These are phyloP conservation scores for Madurella fahalii DNA, from an alignment of 2,329 filamentous ascomycete species.

Conservation along the genomic window DNA sequence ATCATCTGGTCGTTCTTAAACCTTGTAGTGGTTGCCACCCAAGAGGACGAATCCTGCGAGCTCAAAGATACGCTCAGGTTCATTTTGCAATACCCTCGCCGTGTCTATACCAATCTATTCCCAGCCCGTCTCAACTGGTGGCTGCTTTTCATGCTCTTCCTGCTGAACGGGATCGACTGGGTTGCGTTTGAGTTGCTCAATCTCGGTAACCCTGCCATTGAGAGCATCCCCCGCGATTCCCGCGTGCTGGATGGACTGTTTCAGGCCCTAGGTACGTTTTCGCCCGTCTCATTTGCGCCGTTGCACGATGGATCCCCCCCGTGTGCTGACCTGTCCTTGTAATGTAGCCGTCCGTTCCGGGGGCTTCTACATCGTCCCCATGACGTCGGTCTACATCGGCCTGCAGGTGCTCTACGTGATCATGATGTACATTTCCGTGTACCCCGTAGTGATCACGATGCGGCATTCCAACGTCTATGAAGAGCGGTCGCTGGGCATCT, in stretches of 20 bases:
- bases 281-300: neutral
- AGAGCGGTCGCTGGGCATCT: conserved; percentile 61
- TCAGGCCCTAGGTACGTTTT: conserved; percentile 51
- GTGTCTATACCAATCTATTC: conserved; percentile 62
- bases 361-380: conserved; percentile 62
- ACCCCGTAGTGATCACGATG: conserved; percentile 60
- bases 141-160: conserved; percentile 56
- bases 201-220: conserved; percentile 54
- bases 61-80: conserved; percentile 50
- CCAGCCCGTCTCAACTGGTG: conserved; percentile 62
- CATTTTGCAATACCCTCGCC: conserved; percentile 52
- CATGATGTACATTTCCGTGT: conserved; percentile 64
- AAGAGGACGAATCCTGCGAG: conserved; percentile 33
- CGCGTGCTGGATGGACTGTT: conserved; percentile 63
- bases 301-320: neutral
- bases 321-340: neutral
- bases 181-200: conserved; percentile 62
- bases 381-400: conserved; percentile 53
- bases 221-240: conserved; percentile 47
- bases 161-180: conserved; percentile 62
- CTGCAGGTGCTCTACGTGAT: conserved; percentile 58
- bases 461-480: conserved; percentile 70
- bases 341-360: conserved; percentile 58
- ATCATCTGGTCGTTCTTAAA: conserved; percentile 52
- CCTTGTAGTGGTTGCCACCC: conserved; percentile 37